A percentile compares a stretch with the other conserved stretches of the same genome.
Conservation (phyloP, 2,329 filamentous ascomycete species). For the Elsinoe ampelina region DNA sequence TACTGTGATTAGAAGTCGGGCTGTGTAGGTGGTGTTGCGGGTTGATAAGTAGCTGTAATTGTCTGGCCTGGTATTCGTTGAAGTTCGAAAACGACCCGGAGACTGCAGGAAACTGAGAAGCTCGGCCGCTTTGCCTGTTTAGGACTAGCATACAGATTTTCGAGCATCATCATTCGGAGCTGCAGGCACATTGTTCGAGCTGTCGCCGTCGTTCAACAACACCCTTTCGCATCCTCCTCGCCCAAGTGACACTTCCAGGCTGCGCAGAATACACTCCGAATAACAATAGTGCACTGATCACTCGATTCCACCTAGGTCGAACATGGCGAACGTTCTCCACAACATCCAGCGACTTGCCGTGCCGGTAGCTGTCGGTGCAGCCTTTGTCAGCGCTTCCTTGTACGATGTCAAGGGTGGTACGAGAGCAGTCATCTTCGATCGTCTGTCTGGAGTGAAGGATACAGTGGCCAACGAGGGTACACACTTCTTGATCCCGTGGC, state of each 20-base stretch:
- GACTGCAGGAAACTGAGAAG: constrained; percentile 3
- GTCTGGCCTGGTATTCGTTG: constrained; percentile 9
- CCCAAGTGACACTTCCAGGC: neutral
- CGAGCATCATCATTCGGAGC: constrained; percentile 15
- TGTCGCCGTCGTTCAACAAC: neutral
- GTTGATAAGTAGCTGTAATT: neutral
- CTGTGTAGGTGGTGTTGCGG: neutral
- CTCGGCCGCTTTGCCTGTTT: neutral
- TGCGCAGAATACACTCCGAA: neutral
- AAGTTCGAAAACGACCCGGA: constrained; percentile 14
- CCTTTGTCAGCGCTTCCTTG: constrained; percentile 65
- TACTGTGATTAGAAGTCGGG: constrained; percentile 8
- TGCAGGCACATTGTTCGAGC: neutral
- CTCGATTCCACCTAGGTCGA: constrained; percentile 1
- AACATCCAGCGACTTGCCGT: constrained; percentile 60
- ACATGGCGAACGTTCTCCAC: constrained; percentile 44
- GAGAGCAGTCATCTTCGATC: constrained; percentile 96
- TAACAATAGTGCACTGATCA: neutral
- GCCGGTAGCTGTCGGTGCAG: constrained; percentile 60
- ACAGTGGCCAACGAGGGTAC: constrained; percentile 89
- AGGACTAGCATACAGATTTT: constrained; percentile 1
- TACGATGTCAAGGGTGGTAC: constrained; percentile 96
- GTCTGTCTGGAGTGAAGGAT: constrained; percentile 85
- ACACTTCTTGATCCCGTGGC: constrained; percentile 91
- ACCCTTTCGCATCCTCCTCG: too few species aligned